Conservation (phyloP, 352 stramenopile genomes). For the Phytophthora palmivora region DNA sequence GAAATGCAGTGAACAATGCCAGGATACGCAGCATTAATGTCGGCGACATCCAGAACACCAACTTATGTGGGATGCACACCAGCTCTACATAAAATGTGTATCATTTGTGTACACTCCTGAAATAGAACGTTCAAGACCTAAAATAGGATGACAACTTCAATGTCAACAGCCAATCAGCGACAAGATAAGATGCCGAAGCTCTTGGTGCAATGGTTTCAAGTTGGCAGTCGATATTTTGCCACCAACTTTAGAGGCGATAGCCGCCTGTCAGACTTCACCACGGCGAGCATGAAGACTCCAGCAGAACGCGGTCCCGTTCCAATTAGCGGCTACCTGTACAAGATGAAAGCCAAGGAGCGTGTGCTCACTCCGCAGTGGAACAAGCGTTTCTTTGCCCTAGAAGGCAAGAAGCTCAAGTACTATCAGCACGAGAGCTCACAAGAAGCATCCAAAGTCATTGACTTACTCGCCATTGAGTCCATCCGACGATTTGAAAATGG, state of each 20-base stretch:
- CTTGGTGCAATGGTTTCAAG: background rate
- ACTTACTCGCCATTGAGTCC: constrained; percentile 78
- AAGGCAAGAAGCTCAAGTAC: constrained; percentile 83
- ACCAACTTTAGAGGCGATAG: constrained; percentile 1
- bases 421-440: constrained; percentile 70
- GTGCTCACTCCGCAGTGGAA: constrained; percentile 83
- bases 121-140: constrained; percentile 26
- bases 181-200: constrained; percentile 32
- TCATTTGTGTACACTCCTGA: constrained; percentile 7
- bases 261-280: constrained; percentile 1
- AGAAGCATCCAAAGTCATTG: constrained; percentile 74
- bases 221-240: constrained; percentile 10
- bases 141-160: constrained; percentile 27
- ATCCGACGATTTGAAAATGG: constrained; percentile 85
- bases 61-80: constrained; percentile 2
- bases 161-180: constrained; percentile 13
- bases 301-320: constrained; percentile 64
- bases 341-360: constrained; percentile 81
- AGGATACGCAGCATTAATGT: constrained; percentile 26
- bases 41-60: constrained; percentile 7
- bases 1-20: constrained; percentile 18
- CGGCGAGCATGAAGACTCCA: constrained; percentile 68
- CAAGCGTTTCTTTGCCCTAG: constrained; percentile 82
- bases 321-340: constrained; percentile 86
- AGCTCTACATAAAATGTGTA: constrained; percentile 7